phyloP scores from a whole-genome alignment of 768 basidiomycete species.

The Peribolospora kevripleyi region DNA sequence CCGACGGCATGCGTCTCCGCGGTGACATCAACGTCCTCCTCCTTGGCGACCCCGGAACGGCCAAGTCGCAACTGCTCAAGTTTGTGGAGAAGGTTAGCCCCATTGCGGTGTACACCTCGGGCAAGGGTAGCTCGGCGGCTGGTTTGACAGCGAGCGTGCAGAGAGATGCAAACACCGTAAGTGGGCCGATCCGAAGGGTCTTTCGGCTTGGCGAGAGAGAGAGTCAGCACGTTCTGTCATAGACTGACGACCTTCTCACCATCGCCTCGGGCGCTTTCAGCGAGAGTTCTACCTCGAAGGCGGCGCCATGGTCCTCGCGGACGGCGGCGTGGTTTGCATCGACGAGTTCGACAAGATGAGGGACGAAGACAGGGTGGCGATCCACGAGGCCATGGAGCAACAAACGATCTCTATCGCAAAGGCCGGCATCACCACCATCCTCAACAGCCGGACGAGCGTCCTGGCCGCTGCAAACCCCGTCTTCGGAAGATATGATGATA shows the following conservation, averaged over 20 bases:
- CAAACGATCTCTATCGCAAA: constrained; percentile 99
- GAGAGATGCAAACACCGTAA: constrained; percentile 65
- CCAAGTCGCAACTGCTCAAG: constrained; percentile 90
- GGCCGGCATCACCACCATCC: constrained; percentile 89
- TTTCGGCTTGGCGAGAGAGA: not conserved
- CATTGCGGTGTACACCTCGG: constrained; percentile 92
- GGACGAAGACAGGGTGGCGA: constrained; percentile 94
- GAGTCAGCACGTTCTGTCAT: not conserved
- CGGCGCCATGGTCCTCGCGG: constrained; percentile 96
- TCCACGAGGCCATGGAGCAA: constrained; percentile 99
- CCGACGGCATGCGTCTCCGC: constrained; percentile 86
- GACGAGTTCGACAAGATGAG: constrained; percentile 99
- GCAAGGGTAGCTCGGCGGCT: constrained; percentile 93
- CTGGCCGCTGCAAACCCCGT: constrained; percentile 95
- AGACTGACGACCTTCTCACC: not conserved
- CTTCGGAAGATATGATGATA: constrained; percentile 92
- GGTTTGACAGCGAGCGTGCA: constrained; percentile 96
- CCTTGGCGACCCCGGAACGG: constrained; percentile 93
- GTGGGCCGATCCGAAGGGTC: constrained; percentile 14
- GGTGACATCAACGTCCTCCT: constrained; percentile 95
- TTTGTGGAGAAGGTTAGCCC: constrained; percentile 88
- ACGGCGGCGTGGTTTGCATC: constrained; percentile 94
- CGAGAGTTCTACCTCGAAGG: constrained; percentile 97
- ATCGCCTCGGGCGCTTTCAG: constrained; percentile 21
- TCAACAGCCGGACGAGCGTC: constrained; percentile 87